Conservation (phyloP, 257 asterid species). For the Ocimum tenuiflorum region DNA sequence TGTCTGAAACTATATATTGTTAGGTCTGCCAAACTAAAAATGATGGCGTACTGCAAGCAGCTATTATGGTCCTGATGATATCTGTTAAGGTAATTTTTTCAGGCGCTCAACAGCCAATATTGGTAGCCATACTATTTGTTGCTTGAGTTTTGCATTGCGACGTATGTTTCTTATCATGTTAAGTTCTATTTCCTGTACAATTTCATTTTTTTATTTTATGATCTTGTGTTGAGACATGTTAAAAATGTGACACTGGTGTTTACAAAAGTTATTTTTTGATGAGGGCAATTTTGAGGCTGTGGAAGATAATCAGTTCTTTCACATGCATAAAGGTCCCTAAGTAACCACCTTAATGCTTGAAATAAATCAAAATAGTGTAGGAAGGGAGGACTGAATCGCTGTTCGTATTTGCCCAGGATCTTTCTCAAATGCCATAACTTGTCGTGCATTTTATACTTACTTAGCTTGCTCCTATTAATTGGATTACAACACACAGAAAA, state of each 20-base stretch:
- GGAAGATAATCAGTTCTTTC: background rate
- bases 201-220: no score
- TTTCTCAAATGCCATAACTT: no score
- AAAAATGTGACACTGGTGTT: background rate
- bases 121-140: background rate
- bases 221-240: conserved; percentile 5
- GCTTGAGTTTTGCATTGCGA: background rate
- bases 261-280: conserved; percentile 9
- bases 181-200: background rate
- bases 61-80: conserved; percentile 73
- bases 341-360: background rate
- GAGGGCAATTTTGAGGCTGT: conserved; percentile 5
- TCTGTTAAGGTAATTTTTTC: conserved; percentile 62
- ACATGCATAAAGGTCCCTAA: conserved; percentile 3
- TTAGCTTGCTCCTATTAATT: no score
- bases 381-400: no score
- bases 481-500: no score
- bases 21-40: conserved; percentile 49
- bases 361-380: background rate
- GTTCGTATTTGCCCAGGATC: no score
- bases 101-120: background rate
- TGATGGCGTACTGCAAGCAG: conserved; percentile 45
- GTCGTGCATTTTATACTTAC: no score
- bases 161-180: background rate
- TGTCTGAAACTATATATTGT: background rate